These are phyloP conservation scores for Leccinum obscurum DNA, from an alignment of 768 basidiomycete genomes.

Conservation along the genomic window DNA sequence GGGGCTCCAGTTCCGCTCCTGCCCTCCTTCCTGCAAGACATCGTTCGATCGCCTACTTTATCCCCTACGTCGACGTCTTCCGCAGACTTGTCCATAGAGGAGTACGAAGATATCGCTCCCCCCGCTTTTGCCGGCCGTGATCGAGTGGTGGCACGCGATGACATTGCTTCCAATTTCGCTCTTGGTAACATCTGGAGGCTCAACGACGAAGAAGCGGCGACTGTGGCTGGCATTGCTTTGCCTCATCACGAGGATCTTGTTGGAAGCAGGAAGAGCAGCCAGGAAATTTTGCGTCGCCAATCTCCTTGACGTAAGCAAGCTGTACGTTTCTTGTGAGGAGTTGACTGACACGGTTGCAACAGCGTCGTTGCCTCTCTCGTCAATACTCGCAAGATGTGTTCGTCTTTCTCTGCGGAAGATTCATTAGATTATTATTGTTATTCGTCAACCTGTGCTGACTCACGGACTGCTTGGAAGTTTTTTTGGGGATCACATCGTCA, in stretches of 20 bases:
- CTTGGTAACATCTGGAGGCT: slow-evolving; percentile 67
- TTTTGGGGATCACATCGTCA: slow-evolving; percentile 24
- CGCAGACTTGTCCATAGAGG: slow-evolving; percentile 65
- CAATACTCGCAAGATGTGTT: slow-evolving; percentile 9
- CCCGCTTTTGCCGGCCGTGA: slow-evolving; percentile 30
- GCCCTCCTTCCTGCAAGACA: slow-evolving; percentile 78
- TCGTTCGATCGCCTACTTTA: slow-evolving; percentile 65
- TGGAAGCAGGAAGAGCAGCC: slow-evolving; percentile 42
- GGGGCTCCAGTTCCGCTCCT: slow-evolving; percentile 53
- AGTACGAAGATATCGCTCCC: slow-evolving; percentile 41
- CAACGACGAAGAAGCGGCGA: slow-evolving; percentile 69
- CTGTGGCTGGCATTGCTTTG: slow-evolving; percentile 49
- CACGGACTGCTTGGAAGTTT: slow-evolving; percentile 36
- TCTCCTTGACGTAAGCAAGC: slow-evolving; percentile 25
- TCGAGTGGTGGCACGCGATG: slow-evolving; percentile 25
- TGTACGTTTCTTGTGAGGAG: neutral
- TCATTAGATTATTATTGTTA: slow-evolving; percentile 35
- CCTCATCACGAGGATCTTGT: slow-evolving; percentile 41
- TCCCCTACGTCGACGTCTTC: slow-evolving; percentile 68
- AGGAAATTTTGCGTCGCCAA: slow-evolving; percentile 36
- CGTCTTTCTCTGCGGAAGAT: slow-evolving; percentile 21
- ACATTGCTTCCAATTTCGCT: slow-evolving; percentile 33
- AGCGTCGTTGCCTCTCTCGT: slow-evolving; percentile 1
- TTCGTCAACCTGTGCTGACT: slow-evolving; percentile 25
- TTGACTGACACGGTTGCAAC: neutral